A percentile compares a stretch with the other conserved stretches of the same genome.
These are phyloP conservation scores for Naganishia sp. DNA, from an alignment of 1,284 basidiomycete genomes.

Conservation along the genomic window DNA sequence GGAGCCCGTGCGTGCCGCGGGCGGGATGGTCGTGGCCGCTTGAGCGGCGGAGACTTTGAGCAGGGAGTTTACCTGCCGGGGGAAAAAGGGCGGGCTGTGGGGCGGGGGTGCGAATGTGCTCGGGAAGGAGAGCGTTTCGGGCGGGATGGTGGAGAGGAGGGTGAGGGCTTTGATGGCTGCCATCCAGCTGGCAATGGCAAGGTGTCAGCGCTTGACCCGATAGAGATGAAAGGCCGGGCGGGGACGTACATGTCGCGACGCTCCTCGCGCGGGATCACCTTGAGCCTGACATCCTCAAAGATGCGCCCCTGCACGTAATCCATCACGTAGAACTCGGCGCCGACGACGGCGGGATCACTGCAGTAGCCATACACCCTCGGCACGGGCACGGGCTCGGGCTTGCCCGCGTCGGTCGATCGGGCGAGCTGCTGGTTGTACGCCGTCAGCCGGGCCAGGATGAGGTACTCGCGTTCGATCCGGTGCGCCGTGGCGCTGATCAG, in stretches of 20 bases:
- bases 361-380: slow-evolving; percentile 83
- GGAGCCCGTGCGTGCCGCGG: slow-evolving; percentile 32
- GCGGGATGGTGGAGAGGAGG: slow-evolving; percentile 70
- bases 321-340: slow-evolving; percentile 94
- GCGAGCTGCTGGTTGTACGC: slow-evolving; percentile 61
- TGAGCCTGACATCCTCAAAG: slow-evolving; percentile 67
- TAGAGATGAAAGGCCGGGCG: background rate
- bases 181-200: slow-evolving; percentile 64
- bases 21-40: slow-evolving; percentile 61
- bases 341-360: slow-evolving; percentile 72
- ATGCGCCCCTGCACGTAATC: slow-evolving; percentile 89
- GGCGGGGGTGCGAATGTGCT: slow-evolving; percentile 70
- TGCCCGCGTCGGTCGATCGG: background rate
- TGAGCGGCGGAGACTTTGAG: slow-evolving; percentile 73
- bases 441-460: slow-evolving; percentile 73
- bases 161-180: slow-evolving; percentile 73
- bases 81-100: slow-evolving; percentile 68
- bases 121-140: slow-evolving; percentile 67
- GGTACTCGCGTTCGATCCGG: slow-evolving; percentile 89
- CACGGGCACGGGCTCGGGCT: slow-evolving; percentile 65
- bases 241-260: slow-evolving; percentile 67
- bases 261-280: slow-evolving; percentile 69
- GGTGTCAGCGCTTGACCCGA: slow-evolving; percentile 1
- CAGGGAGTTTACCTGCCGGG: slow-evolving; percentile 86
- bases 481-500: slow-evolving; percentile 87